Evolutionary conservation across 352 stramenopile species (phyloP).

Genomic region (Phytophthora sansomeana): DNA sequence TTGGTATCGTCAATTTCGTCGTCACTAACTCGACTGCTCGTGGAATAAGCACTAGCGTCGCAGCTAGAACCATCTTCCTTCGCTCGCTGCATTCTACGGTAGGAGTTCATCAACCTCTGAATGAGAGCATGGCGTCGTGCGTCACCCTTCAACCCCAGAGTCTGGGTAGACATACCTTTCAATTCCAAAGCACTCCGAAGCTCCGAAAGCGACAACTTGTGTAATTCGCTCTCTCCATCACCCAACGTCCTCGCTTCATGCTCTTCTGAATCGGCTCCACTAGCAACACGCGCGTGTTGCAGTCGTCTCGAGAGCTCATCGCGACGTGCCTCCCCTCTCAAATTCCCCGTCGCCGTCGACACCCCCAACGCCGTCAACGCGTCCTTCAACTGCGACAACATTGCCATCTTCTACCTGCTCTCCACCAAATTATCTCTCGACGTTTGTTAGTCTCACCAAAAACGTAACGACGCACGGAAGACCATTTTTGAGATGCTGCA

Average conservation of each 20-base stretch:
- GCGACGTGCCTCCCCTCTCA: constrained; percentile 45
- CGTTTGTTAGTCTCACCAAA: not conserved
- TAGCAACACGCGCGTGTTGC: constrained; percentile 4
- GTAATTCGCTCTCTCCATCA: constrained; percentile 1
- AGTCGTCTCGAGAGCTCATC: constrained; percentile 44
- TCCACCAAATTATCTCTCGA: not conserved
- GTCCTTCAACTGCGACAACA: constrained; percentile 44
- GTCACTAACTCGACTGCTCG: constrained; percentile 8
- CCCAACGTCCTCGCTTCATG: too few species aligned
- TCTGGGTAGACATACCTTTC: constrained; percentile 44
- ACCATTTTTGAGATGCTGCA: not conserved
- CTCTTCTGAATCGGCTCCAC: not conserved
- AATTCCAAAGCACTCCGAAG: constrained; percentile 49
- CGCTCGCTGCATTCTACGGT: not conserved
- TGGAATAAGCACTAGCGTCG: not conserved
- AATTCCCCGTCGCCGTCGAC: constrained; percentile 43
- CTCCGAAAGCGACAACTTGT: constrained; percentile 36
- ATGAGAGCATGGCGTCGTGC: constrained; percentile 49
- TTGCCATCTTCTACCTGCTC: constrained; percentile 4
- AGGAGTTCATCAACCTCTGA: constrained; percentile 47
- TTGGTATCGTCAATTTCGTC: constrained; percentile 31
- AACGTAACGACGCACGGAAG: not conserved
- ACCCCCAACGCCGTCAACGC: constrained; percentile 40
- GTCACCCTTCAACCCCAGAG: constrained; percentile 54
- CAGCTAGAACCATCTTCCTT: not conserved